phyloP scores from a whole-genome alignment of 768 basidiomycete genomes.

The Cubamyces sp. region DNA sequence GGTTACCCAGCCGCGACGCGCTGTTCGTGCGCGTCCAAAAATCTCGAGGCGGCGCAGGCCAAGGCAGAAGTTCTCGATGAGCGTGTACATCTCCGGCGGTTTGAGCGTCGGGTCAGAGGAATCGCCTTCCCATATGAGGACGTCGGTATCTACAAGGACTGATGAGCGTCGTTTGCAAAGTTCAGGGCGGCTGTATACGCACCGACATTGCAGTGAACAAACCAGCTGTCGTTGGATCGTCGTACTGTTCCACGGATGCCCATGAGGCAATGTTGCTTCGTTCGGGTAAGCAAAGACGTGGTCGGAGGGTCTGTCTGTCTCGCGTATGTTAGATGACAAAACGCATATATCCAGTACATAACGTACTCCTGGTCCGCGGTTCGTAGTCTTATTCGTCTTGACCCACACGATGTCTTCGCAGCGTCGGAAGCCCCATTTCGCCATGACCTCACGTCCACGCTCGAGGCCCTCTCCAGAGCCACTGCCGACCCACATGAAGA shows the following conservation, averaged over 20 bases:
- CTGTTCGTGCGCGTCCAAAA: conserved; percentile 70
- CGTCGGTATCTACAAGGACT: conserved; percentile 77
- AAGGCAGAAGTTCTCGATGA: conserved; percentile 98
- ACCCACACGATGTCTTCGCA: conserved; percentile 99
- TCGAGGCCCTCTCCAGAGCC: conserved; percentile 92
- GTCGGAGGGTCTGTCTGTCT: conserved; percentile 82
- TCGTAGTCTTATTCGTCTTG: conserved; percentile 79
- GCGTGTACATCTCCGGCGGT: conserved; percentile 94
- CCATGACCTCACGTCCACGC: conserved; percentile 85
- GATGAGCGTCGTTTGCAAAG: conserved; percentile 18
- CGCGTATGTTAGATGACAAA: conserved; percentile 15
- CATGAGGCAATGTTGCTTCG: conserved; percentile 96
- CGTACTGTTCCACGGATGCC: conserved; percentile 97
- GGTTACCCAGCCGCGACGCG: conserved; percentile 94
- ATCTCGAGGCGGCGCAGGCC: conserved; percentile 90
- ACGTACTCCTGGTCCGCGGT: conserved; percentile 77
- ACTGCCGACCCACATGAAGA: conserved; percentile 95
- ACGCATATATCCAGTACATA: not conserved
- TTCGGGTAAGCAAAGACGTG: conserved; percentile 82
- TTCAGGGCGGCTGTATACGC: conserved; percentile 34
- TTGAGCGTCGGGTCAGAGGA: conserved; percentile 79
- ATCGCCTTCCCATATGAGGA: conserved; percentile 96
- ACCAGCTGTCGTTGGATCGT: conserved; percentile 92
- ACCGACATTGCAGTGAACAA: conserved; percentile 99
- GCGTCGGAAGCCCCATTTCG: conserved; percentile 91